Conservation (phyloP, 371 early-diverging fungal species). For the Mortierella sp. region DNA sequence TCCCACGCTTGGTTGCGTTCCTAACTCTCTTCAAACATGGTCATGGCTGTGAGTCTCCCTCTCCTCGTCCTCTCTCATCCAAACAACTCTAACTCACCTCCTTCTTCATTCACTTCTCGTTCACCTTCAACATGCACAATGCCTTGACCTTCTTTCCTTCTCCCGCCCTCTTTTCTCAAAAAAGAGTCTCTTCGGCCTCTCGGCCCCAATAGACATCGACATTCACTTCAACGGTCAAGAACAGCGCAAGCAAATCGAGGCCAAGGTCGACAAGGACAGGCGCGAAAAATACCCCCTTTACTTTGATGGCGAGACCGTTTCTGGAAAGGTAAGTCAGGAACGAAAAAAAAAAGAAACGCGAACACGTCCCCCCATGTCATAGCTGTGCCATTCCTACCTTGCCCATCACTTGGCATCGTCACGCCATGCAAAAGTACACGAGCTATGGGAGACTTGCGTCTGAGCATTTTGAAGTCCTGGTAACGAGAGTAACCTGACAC, state of each 20-base stretch:
- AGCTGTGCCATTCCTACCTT: background rate
- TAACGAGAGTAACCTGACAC: background rate
- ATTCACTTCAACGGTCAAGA: conserved; percentile 83
- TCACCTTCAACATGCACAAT: background rate
- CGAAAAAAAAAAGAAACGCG: background rate
- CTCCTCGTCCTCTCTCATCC: background rate
- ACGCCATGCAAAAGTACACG: background rate
- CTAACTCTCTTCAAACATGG: conserved; percentile 25
- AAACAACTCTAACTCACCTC: background rate
- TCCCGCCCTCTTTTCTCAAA: conserved; percentile 32
- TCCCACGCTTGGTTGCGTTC: background rate
- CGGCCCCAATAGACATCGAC: conserved; percentile 90
- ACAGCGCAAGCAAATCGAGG: conserved; percentile 86
- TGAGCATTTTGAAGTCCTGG: background rate
- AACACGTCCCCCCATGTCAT: background rate
- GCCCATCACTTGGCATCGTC: background rate
- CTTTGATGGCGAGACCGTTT: conserved; percentile 95
- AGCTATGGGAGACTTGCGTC: too few species aligned
- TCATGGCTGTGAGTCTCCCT: conserved; percentile 39
- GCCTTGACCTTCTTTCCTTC: conserved; percentile 1
- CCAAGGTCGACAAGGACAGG: conserved; percentile 90
- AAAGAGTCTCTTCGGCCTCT: conserved; percentile 88
- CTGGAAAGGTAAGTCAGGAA: conserved; percentile 84
- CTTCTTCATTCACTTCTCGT: background rate
- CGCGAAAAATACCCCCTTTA: conserved; percentile 93